Percentiles rank a stretch among this genome's conserved stretches.
Conservation (phyloP, 164 flowering plant genomes). For the Protea cynaroides region DNA sequence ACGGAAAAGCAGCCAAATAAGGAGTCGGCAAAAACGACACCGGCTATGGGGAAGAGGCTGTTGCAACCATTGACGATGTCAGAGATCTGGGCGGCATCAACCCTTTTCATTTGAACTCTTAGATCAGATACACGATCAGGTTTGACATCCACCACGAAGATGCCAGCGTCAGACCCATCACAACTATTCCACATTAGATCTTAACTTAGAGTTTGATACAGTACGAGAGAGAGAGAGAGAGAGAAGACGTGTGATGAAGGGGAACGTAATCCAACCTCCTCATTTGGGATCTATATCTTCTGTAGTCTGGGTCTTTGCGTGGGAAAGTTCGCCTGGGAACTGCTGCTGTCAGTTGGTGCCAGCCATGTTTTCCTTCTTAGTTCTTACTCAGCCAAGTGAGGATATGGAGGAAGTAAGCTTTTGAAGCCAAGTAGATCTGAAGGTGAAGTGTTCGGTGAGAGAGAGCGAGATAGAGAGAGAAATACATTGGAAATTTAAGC, state of each 20-base stretch:
- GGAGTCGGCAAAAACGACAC: constrained; percentile 44
- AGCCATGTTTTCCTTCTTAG: background rate
- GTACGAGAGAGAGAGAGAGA: constrained; percentile 3
- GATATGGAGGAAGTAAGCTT: no score
- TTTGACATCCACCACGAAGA: constrained; percentile 28
- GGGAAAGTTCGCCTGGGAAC: background rate
- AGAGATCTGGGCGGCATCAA: constrained; percentile 33
- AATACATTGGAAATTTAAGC: no score
- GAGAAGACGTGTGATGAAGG: constrained; percentile 23
- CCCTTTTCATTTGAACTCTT: constrained; percentile 35
- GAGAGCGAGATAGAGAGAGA: no score
- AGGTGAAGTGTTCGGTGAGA: no score
- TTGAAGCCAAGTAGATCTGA: background rate
- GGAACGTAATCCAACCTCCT: constrained; percentile 15
- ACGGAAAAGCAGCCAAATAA: constrained; percentile 35
- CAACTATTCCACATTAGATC: constrained; percentile 9
- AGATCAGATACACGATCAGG: constrained; percentile 43
- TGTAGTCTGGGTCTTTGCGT: no score
- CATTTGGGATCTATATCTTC: background rate
- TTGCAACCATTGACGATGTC: constrained; percentile 30
- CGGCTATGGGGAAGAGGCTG: constrained; percentile 27
- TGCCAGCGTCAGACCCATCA: constrained; percentile 21
- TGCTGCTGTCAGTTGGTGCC: background rate
- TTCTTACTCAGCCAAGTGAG: no score
- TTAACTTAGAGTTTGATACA: no score